Evolutionary conservation across 1,139 yeast species (phyloP), one percentile per base, ranked within the genome.

Genomic region (Debaryomyces udenii): DNA sequence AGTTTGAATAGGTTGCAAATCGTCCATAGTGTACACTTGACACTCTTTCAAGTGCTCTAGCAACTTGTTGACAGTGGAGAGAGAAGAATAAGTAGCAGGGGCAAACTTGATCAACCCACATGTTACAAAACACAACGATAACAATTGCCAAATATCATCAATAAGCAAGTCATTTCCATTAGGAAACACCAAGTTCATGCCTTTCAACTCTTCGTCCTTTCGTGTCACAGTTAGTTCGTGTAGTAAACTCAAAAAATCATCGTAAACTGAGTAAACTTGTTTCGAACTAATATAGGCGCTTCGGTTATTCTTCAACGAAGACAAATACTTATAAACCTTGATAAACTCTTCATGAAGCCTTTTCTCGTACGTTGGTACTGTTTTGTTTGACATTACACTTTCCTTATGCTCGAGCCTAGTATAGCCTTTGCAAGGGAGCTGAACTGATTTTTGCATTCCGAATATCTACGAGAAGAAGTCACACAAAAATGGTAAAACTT

Each of bases 21-120:
- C 98, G 52, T 85, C 88, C 46, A 80, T 80, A 1, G 97, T 90
- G 62, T 83, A 90, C 13, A 87, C 88, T 43, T 81, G 82, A 42
- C 89, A 80, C 55, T 87, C 96, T 50, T 80, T 78, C 46, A 91
- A 70, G 63, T 91, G 98, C 47, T 81, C 86, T 49, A 93, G 71
- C 45, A 93, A 68, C 52, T 93, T 80, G 63, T 82, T 82, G 9
- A 93, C 96, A 0, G 97, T 88, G 34, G 90, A 76, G 37, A 91
- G 69, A 6, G 96, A 86, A 6, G 96, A 90, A 64, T 86, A 93
- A 1, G 96, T 88, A 2, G 97, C 96, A 1, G 97, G 96, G 1
- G 96, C 96, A 32, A 88, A 79, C 52, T 89, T 84, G 41, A 86
- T 86, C 52, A 89, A 73, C 2, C 99, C 99, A 47, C 94, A 94